Conservation (phyloP, 805 yeast genomes). For the Clavispora phyllophila region DNA sequence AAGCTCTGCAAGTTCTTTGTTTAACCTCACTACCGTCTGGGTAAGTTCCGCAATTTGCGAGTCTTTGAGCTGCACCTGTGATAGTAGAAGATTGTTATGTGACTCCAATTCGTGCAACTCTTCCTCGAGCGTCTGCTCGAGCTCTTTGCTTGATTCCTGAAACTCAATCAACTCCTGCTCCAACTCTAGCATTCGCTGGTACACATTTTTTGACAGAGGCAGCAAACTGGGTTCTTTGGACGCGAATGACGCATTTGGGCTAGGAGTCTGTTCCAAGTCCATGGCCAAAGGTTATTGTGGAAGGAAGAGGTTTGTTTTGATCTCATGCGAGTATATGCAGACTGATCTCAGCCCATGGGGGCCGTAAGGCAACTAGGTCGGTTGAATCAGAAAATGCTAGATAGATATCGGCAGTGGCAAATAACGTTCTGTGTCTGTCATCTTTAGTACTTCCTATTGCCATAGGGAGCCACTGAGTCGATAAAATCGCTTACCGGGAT, state of each 20-base stretch:
- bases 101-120: constrained; percentile 34
- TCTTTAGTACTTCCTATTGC: no score
- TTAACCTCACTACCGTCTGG: constrained; percentile 10
- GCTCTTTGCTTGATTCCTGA: constrained; percentile 39
- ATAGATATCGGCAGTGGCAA: no score
- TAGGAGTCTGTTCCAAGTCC: not conserved
- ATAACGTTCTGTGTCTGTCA: no score
- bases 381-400: no score
- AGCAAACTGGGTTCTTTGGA: not conserved
- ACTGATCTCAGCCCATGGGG: not conserved
- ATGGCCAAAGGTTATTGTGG: not conserved
- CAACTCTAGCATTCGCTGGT: constrained; percentile 27
- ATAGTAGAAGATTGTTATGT: constrained; percentile 16
- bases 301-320: not conserved
- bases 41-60: constrained; percentile 16
- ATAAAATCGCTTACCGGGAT: no score
- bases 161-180: constrained; percentile 37
- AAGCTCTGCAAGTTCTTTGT: constrained; percentile 18
- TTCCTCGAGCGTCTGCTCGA: constrained; percentile 42
- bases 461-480: no score
- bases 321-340: not conserved
- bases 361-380: no score
- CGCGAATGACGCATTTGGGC: not conserved
- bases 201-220: not conserved
- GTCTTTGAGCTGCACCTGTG: constrained; percentile 15